A percentile compares a stretch with the other conserved stretches of the same genome.
These are phyloP conservation scores for Pythium rhizo-oryzae DNA, from an alignment of 352 stramenopile species.

Conservation along the genomic window DNA sequence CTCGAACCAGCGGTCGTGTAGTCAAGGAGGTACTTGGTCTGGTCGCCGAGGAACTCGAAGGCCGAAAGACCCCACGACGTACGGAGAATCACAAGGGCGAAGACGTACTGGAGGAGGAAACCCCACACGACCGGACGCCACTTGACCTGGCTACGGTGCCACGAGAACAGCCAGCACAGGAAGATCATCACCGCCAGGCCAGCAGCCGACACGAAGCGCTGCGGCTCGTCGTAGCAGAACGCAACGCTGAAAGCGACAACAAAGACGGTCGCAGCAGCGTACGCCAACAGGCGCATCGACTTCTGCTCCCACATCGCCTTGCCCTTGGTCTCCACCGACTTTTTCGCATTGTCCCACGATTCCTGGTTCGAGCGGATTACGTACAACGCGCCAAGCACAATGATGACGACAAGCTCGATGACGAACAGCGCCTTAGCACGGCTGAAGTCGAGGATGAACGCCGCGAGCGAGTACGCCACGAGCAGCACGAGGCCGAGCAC, in stretches of 20 bases:
- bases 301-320: neutral
- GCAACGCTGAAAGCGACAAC: neutral
- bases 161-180: slow-evolving; percentile 5
- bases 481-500: neutral
- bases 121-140: slow-evolving; percentile 2
- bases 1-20: slow-evolving; percentile 2
- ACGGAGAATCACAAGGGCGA: neutral
- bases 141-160: slow-evolving; percentile 4
- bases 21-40: slow-evolving; percentile 3
- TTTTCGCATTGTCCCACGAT: neutral
- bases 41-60: slow-evolving; percentile 8
- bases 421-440: neutral
- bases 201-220: slow-evolving; percentile 1
- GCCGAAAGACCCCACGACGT: slow-evolving; percentile 5
- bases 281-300: neutral
- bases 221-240: slow-evolving; percentile 1
- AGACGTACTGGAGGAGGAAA: slow-evolving; percentile 1
- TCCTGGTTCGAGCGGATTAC: neutral
- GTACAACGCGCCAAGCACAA: neutral
- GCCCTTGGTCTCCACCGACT: neutral
- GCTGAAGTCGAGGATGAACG: slow-evolving; percentile 5
- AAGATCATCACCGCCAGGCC: neutral
- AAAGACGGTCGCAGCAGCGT: neutral
- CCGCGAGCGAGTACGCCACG: slow-evolving; percentile 2
- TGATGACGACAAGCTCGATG: neutral